Base-by-base conservation (phyloP, 495 filamentous ascomycete genomes). In the Xylaria bambusicola region DNA sequence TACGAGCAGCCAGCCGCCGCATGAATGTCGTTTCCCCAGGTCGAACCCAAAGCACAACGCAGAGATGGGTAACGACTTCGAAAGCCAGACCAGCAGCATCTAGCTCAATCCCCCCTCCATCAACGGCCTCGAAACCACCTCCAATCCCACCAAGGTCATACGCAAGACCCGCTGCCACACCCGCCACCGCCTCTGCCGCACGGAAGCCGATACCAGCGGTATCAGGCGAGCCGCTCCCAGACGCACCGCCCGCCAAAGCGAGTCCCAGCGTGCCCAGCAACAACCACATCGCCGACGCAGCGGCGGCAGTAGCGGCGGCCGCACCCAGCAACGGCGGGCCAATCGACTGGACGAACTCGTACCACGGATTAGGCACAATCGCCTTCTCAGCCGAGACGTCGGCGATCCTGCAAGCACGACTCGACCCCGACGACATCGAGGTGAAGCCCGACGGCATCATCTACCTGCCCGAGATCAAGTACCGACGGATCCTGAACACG, bases 381-480 rank as follows among this genome's bases (percentile, higher is more conserved):
- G 82, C 92, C 0, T 98, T 98, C 75, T 73, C 84, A 26, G 80
- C 87, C 52, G 92, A 97, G 79, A 80, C 85, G 13, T 81, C 87
- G 3, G 82, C 87, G 27, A 76, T 92, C 5, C 75, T 98, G 48
- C 81, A 91, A 56, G 81, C 83, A 27, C 84, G 84, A 21, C 76
- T 92, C 9, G 74, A 84, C 35, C 74, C 81, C 6, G 82, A 89
- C 17, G 93, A 98, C 73, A 84, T 98, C 45, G 94, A 98, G 80
- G 86, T 98, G 67, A 98, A 98, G 78, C 88, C 90, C 24, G 94
- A 98, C 75, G 94, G 94, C 27, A 95, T 98, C 65, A 78, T 97
- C 47, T 98, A 97, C 70, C 81, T 98, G 54, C 94, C 94, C 13
- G 94, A 98, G 82, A 98, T 98, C 78, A 98, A 98, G 74, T 98